A percentile compares a stretch with the other conserved stretches of the same genome.
These are phyloP conservation scores for Metarhizium album DNA, from an alignment of 2,329 filamentous ascomycete genomes.

Conservation along the genomic window DNA sequence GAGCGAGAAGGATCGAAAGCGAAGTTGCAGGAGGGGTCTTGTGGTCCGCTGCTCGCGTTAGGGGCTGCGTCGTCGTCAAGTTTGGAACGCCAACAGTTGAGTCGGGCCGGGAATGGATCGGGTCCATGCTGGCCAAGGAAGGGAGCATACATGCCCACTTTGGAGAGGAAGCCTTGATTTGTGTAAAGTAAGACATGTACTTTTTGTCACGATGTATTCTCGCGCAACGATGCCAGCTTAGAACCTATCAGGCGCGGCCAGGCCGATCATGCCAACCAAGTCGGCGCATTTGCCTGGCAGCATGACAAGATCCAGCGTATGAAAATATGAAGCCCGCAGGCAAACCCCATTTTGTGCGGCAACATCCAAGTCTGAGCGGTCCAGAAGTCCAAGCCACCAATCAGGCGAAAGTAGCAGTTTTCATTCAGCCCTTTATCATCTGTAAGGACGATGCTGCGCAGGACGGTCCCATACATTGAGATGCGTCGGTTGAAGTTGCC, in stretches of 20 bases:
- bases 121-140: slow-evolving; percentile 61
- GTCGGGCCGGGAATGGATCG: slow-evolving; percentile 69
- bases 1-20: slow-evolving; percentile 40
- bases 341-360: too few relatives aligned
- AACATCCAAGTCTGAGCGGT: too few relatives aligned
- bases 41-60: slow-evolving; percentile 73
- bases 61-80: slow-evolving; percentile 83
- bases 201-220: slow-evolving; percentile 29
- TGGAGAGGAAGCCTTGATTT: slow-evolving; percentile 72
- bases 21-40: slow-evolving; percentile 54
- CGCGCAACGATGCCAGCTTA: background rate
- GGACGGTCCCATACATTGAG: too few relatives aligned
- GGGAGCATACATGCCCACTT: slow-evolving; percentile 61
- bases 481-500: background rate
- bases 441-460: too few relatives aligned
- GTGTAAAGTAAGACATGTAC: too few relatives aligned
- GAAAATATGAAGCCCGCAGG: too few relatives aligned
- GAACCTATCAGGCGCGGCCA: background rate
- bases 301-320: too few relatives aligned
- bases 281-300: too few relatives aligned
- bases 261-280: background rate
- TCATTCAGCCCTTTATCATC: too few relatives aligned
- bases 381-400: too few relatives aligned
- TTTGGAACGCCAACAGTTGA: slow-evolving; percentile 78
- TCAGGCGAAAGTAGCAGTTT: too few relatives aligned